Conservation (phyloP, 306 rosid genomes). For the Dicorynia guianensis region DNA sequence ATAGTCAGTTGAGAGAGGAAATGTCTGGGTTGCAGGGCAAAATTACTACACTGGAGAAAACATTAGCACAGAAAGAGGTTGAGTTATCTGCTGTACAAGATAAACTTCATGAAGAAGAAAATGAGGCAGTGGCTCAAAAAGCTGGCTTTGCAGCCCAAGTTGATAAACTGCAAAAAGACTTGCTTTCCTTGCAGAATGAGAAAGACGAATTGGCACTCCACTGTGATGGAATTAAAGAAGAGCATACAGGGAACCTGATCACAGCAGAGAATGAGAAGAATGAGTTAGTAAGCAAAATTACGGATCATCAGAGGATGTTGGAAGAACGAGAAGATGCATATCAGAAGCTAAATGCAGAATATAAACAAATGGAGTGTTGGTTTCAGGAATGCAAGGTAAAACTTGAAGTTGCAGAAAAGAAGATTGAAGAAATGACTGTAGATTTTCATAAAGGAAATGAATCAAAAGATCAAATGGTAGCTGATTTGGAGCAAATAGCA, state of each 20-base stretch:
- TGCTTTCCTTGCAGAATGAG: slow-evolving; percentile 59
- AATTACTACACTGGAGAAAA: slow-evolving; percentile 57
- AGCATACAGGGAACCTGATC: slow-evolving; percentile 53
- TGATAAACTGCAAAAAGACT: slow-evolving; percentile 59
- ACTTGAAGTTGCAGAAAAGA: slow-evolving; percentile 65
- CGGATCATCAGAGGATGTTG: slow-evolving; percentile 55
- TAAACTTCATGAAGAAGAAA: slow-evolving; percentile 53
- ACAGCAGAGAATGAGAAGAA: slow-evolving; percentile 60
- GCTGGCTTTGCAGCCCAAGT: slow-evolving; percentile 55
- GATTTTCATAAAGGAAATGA: slow-evolving; percentile 51
- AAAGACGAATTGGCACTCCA: slow-evolving; percentile 64
- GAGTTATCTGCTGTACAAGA: slow-evolving; percentile 61
- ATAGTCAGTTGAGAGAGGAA: slow-evolving; percentile 54
- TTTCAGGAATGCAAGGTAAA: slow-evolving; percentile 60
- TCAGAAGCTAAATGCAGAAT: slow-evolving; percentile 63
- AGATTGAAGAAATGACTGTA: slow-evolving; percentile 55
- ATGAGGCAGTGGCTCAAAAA: slow-evolving; percentile 61
- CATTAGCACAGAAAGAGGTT: slow-evolving; percentile 53
- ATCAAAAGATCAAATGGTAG: slow-evolving; percentile 64
- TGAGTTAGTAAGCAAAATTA: slow-evolving; percentile 52
- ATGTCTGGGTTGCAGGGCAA: slow-evolving; percentile 40
- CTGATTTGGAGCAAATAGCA: slow-evolving; percentile 64
- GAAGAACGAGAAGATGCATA: slow-evolving; percentile 64
- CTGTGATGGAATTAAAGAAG: slow-evolving; percentile 55
- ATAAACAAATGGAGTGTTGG: slow-evolving; percentile 57